Evolutionary conservation across 176 grass and related monocot genomes (phyloP).

Genomic region (Leersia perrieri): DNA sequence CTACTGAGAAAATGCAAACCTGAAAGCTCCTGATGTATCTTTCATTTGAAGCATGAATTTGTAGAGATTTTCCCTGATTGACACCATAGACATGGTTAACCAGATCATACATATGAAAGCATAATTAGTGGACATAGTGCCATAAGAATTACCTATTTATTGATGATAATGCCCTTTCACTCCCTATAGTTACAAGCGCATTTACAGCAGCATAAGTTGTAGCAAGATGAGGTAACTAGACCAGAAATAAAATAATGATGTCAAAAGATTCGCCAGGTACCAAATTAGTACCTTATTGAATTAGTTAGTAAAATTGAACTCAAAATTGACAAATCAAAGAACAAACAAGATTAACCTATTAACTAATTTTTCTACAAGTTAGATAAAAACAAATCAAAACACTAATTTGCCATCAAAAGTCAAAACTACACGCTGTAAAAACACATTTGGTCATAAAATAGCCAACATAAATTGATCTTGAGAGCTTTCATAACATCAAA

Average conservation of each 20-base stretch:
- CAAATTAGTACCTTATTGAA: constrained; percentile 18
- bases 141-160: constrained; percentile 75
- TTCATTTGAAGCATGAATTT: constrained; percentile 84
- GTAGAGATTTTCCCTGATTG: constrained; percentile 59
- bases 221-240: constrained; percentile 91
- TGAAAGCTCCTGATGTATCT: constrained; percentile 86
- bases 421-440: not conserved
- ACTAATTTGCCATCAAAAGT: constrained; percentile 11
- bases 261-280: not conserved
- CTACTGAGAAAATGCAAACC: constrained; percentile 42
- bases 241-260: constrained; percentile 18
- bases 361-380: not conserved
- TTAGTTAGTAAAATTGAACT: constrained; percentile 1
- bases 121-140: constrained; percentile 14
- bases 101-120: constrained; percentile 2
- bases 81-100: constrained; percentile 36
- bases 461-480: not conserved
- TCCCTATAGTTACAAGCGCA: constrained; percentile 78
- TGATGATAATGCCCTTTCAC: constrained; percentile 73
- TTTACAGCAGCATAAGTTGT: constrained; percentile 97
- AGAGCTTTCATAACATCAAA: constrained; percentile 14
- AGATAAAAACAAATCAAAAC: not conserved
- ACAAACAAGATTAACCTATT: not conserved
- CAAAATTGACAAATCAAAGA: constrained; percentile 2
- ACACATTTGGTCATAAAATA: not conserved